A percentile compares a stretch with the other conserved stretches of the same genome.
Conservation (phyloP, 495 filamentous ascomycete species). For the Penicillium longicatenatum region DNA sequence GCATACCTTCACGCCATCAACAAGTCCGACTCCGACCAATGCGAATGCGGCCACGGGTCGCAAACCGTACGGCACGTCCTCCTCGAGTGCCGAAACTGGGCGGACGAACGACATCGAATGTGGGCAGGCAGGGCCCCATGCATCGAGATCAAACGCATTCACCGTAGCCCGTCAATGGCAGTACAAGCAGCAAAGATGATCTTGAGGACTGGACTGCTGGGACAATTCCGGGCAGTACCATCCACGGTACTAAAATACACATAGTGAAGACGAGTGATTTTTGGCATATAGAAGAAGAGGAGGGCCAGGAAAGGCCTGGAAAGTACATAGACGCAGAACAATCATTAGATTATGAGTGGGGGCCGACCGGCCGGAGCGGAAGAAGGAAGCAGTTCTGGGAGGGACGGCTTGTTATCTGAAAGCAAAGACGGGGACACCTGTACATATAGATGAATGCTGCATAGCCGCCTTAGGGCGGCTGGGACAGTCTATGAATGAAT, state of each 20-base stretch:
- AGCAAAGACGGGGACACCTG: constrained; percentile 22
- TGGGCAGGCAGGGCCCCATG: constrained; percentile 25
- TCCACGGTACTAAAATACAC: constrained; percentile 19
- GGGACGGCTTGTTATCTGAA: constrained; percentile 19
- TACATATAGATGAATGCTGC: constrained; percentile 20
- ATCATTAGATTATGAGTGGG: constrained; percentile 9
- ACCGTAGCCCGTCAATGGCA: constrained; percentile 21
- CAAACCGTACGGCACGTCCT: constrained; percentile 35
- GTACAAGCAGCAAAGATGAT: constrained; percentile 35
- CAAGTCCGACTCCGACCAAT: constrained; percentile 27
- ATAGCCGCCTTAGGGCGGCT: constrained; percentile 20
- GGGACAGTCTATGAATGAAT: constrained; percentile 21
- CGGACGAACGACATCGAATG: constrained; percentile 27
- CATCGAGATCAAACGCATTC: constrained; percentile 27
- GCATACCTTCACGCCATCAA: constrained; percentile 36
- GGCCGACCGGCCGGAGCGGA: constrained; percentile 9
- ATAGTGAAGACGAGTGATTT: constrained; percentile 23
- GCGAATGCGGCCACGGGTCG: constrained; percentile 22
- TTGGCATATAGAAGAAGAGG: constrained; percentile 19
- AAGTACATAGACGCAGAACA: constrained; percentile 17
- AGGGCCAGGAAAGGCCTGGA: constrained; percentile 2
- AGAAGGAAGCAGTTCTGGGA: constrained; percentile 6
- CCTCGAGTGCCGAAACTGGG: constrained; percentile 31
- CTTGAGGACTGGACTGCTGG: constrained; percentile 27
- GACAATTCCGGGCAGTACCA: constrained; percentile 26